Conservation (phyloP, 1,139 yeast species). For the Yamadazyma triangularis region DNA sequence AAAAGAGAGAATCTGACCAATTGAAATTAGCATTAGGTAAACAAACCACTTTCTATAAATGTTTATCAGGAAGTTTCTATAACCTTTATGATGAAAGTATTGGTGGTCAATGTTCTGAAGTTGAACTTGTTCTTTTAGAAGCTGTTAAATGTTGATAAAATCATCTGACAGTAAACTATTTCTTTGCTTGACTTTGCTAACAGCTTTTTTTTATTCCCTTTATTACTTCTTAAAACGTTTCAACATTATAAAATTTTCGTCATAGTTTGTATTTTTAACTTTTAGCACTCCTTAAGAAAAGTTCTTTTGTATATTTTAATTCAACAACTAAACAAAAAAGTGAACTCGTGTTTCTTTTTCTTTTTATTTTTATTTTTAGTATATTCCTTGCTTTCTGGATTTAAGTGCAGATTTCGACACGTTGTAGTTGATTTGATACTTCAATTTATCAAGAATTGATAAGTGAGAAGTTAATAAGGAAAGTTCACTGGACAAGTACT, state of each 20-base stretch:
- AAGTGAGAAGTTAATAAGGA: slow-evolving; percentile 28
- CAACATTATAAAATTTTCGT: too few species aligned
- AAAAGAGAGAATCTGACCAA: slow-evolving; percentile 18
- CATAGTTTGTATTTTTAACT: too few species aligned
- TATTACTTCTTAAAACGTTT: slow-evolving; percentile 1
- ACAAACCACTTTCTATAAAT: slow-evolving; percentile 36
- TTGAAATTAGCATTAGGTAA: slow-evolving; percentile 36
- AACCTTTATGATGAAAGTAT: slow-evolving; percentile 39
- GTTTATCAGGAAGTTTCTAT: slow-evolving; percentile 41
- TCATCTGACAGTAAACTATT: not conserved
- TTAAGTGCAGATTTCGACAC: slow-evolving; percentile 5
- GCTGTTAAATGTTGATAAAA: slow-evolving; percentile 29
- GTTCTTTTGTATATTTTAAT: too few species aligned
- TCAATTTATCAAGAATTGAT: slow-evolving; percentile 19
- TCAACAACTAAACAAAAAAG: too few species aligned
- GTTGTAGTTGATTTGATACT: slow-evolving; percentile 15
- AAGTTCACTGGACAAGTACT: slow-evolving; percentile 22
- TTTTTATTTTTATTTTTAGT: too few species aligned
- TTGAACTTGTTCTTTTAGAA: slow-evolving; percentile 32
- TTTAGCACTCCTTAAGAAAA: too few species aligned
- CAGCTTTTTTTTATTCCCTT: not conserved
- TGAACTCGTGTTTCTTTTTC: too few species aligned
- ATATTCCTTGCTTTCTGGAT: slow-evolving; percentile 4
- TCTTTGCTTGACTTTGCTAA: not conserved
- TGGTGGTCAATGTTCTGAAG: slow-evolving; percentile 34